phyloP scores from a whole-genome alignment of 331 rosid species.

The Pyracantha coccinea region DNA sequence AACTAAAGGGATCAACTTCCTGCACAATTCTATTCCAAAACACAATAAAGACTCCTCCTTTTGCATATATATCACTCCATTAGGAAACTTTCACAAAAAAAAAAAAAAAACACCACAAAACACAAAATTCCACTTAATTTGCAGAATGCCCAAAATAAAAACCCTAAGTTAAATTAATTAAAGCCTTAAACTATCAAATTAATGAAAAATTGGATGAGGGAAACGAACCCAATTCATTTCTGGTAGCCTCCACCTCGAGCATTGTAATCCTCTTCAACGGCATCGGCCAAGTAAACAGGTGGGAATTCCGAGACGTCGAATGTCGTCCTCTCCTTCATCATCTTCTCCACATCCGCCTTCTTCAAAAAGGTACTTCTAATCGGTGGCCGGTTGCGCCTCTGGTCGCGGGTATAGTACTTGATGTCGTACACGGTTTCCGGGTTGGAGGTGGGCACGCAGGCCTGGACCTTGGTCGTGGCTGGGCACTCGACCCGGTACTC shows the following conservation, averaged over 20 bases:
- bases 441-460: constrained; percentile 54
- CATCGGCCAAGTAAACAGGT: constrained; percentile 43
- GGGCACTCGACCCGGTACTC: constrained; percentile 80
- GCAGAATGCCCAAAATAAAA: no score
- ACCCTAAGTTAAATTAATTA: not conserved
- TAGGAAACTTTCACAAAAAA: not conserved
- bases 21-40: not conserved
- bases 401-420: constrained; percentile 75
- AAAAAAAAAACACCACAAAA: no score
- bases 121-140: not conserved
- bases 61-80: not conserved
- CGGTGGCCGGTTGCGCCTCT: constrained; percentile 95
- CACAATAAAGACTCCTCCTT: not conserved
- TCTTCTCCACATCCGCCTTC: constrained; percentile 53
- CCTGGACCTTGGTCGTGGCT: constrained; percentile 40
- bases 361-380: constrained; percentile 50
- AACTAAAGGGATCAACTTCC: not conserved
- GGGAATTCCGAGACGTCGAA: constrained; percentile 57
- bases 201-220: not conserved
- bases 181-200: not conserved
- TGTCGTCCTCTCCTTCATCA: constrained; percentile 43
- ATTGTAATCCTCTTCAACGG: constrained; percentile 54
- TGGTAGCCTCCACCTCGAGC: constrained; percentile 92
- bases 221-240: constrained; percentile 14
- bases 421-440: constrained; percentile 87